Base-by-base conservation (phyloP, 192 early-diverging fungal genomes). In the Backusella liffmaniae region DNA sequence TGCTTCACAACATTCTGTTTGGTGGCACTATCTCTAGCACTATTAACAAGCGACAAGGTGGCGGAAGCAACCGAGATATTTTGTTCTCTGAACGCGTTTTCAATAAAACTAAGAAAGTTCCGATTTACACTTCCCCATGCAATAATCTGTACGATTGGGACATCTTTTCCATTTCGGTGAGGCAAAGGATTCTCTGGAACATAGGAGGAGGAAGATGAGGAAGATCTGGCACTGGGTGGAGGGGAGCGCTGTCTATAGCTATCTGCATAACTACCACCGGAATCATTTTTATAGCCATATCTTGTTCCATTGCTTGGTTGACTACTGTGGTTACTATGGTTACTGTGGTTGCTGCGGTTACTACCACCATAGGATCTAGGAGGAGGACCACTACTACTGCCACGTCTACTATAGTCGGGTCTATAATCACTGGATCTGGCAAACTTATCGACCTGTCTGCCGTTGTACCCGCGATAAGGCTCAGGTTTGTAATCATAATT, bases 121-220 rank as follows among this genome's bases (percentile, higher is more conserved):
- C 37, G 37, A 21, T 32, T 42, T n/a, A 74, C 65, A 41, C 66
- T 34, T 67, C 30, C 65, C 59, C 73, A 67, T 21, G 37, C 36
- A 34, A 74, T 37, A 12, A 74, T 67, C 36, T 74, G 59, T 16
- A 74, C 73, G 3, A 49, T 32, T 8, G 73, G 73, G 9, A 74
- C 65, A 67, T 74, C 65, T 1, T 74, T 67, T 34, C 13, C 41
- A 72, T 10, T 29, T 62, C 56, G 21, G 26, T 29, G 26, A 13
- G 56, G 56, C 10, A 62, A 62, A 62, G 26, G 21, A 29, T 29
- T 62, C 9, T 29, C 26, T 62, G 56, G n/a, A 12, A 12, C 10
- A 67, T 29, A 67, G 16, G 66, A n/a, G 4, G 67, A 69, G 41
- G 67, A 42, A 67, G 10, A 67, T 5, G 66, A n/a, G 4, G 67